Conservation (phyloP, 345 rosid species). For the Syzygium jambos region DNA sequence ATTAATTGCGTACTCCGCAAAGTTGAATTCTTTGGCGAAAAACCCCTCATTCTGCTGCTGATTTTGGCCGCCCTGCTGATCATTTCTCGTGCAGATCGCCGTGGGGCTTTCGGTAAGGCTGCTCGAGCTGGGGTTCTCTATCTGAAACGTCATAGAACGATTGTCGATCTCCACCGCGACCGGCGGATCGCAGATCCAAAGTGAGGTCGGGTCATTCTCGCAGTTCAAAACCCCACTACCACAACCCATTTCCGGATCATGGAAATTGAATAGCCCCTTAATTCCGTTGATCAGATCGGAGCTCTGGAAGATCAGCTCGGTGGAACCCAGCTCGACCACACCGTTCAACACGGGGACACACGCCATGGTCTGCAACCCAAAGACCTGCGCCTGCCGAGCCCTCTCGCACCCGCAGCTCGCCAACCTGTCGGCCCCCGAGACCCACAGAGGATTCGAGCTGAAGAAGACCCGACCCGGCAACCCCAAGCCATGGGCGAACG, state of each 20-base stretch:
- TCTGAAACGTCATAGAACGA: slow-evolving; percentile 24
- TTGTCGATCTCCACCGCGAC: slow-evolving; percentile 33
- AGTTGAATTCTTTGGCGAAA: slow-evolving; percentile 50
- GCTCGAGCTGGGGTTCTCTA: slow-evolving; percentile 34
- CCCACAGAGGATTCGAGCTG: slow-evolving; percentile 48
- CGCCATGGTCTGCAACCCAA: slow-evolving; percentile 66
- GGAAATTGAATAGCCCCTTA: slow-evolving; percentile 43
- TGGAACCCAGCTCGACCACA: slow-evolving; percentile 79
- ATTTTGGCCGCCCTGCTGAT: slow-evolving; percentile 14
- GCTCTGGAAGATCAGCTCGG: slow-evolving; percentile 54
- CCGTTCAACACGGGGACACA: slow-evolving; percentile 65
- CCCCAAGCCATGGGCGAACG: slow-evolving; percentile 53
- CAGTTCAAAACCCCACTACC: slow-evolving; percentile 29
- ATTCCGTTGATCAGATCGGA: slow-evolving; percentile 68
- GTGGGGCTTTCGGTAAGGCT: slow-evolving; percentile 34
- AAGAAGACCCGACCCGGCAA: slow-evolving; percentile 65
- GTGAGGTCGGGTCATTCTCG: slow-evolving; percentile 10
- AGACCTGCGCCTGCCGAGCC: slow-evolving; percentile 55
- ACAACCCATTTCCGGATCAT: slow-evolving; percentile 20
- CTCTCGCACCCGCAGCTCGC: slow-evolving; percentile 48
- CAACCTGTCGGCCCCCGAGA: slow-evolving; percentile 53
- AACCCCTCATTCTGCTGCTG: slow-evolving; percentile 20
- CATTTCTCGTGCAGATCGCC: slow-evolving; percentile 4
- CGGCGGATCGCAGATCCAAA: slow-evolving; percentile 67
- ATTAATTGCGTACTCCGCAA: slow-evolving; percentile 43